Conservation (phyloP, 2,329 filamentous ascomycete species). For the Fusarium cicatricum region DNA sequence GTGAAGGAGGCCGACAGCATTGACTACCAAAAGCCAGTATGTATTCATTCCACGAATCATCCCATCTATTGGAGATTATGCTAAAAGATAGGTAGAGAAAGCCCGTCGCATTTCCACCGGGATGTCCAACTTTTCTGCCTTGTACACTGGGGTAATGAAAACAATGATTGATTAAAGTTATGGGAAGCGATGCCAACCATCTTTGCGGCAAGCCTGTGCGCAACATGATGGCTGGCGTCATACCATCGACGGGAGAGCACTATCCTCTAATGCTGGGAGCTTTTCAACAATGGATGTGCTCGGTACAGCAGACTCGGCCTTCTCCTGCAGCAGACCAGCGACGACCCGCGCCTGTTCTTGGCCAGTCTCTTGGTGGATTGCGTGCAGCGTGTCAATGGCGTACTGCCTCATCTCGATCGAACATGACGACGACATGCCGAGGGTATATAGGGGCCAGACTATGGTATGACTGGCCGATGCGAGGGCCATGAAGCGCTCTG, state of each 20-base stretch:
- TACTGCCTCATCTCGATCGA: conserved; percentile 52
- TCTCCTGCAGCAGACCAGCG: conserved; percentile 52
- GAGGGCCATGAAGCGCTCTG: conserved; percentile 58
- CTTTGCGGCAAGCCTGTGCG: neutral
- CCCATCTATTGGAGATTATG: conserved; percentile 22
- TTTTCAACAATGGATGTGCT: conserved; percentile 18
- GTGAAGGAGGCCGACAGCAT: conserved; percentile 55
- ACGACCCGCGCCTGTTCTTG: conserved; percentile 55
- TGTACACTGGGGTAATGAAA: conserved; percentile 9
- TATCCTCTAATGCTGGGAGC: conserved; percentile 42
- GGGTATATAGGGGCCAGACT: conserved; percentile 60
- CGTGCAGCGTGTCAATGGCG: conserved; percentile 54
- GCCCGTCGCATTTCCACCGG: conserved; percentile 4
- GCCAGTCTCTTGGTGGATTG: conserved; percentile 56
- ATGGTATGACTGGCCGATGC: conserved; percentile 58
- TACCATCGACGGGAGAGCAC: conserved; percentile 40
- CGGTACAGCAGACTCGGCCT: conserved; percentile 22
- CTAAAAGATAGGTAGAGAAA: conserved; percentile 28
- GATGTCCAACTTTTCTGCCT: conserved; percentile 16
- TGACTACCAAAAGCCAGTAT: conserved; percentile 24
- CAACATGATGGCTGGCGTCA: conserved; percentile 20
- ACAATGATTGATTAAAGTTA: conserved; percentile 5
- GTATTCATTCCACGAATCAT: conserved; percentile 16
- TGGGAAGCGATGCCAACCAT: neutral
- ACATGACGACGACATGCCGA: conserved; percentile 58